Base-by-base conservation (phyloP, 2,329 filamentous ascomycete genomes). In the Apiospora kogelbergensis region DNA sequence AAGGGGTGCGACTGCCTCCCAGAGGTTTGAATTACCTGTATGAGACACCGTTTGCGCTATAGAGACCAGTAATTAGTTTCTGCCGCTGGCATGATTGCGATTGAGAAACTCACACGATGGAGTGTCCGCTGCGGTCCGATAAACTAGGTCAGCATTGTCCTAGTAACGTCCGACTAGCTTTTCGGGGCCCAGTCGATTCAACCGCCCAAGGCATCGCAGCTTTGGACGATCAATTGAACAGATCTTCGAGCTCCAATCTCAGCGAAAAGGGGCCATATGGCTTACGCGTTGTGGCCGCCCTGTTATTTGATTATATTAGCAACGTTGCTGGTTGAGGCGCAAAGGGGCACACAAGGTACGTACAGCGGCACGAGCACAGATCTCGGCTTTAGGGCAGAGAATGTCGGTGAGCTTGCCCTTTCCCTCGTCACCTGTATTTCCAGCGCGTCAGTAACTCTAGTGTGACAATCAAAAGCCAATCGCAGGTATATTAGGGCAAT, bases 311-410 rank as follows among this genome's bases (percentile, higher is more conserved):
- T n/a, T 6, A 30, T 7, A 17, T 57, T 57, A 57, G 48, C 15
- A 57, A 57, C 24, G 7, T 26, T 57, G 1, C 2, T 30, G 26
- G 9, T 24, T 68, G 57, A 60, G 57, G 24, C 10, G 20, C 17
- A 30, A 57, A 17, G 48, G 48, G 24, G 6, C 15, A 53, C 7
- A 15, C 15, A 57, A 9, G 9, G 17, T 26, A 60, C 68, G 46
- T 44, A 65, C 69, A 65, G 69, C 69, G 41, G 69, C 69, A 66
- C 69, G 53, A n/a, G 69, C 68, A 66, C 68, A 68, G 10, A 63
- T 65, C 26, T 65, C 67, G n/a, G 41, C 53, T 22, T 64, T 65
- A 22, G 57, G 41, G 57, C 42, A 68, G 26, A 68, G 57, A 10
- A 68, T 48, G 37, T 67, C 66, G 24, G 66, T 67, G 33, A 67